Evolutionary conservation across 179 eudicot genomes (phyloP), one percentile per base, ranked within the genome.

Genomic region (Heliamphora pulchella): DNA sequence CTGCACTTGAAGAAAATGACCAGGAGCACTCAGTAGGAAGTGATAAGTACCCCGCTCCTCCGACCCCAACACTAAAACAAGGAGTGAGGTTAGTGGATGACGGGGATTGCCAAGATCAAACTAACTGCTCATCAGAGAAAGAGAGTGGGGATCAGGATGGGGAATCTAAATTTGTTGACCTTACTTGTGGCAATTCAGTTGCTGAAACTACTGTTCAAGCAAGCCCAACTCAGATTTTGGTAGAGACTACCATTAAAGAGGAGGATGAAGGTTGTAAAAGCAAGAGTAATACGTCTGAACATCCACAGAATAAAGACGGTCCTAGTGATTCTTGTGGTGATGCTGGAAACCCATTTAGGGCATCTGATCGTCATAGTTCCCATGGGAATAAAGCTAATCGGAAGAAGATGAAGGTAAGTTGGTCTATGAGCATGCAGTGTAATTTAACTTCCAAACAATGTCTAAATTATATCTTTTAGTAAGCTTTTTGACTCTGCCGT

Each of bases 21-120:
- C 70, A 76, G 5, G 91, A 82, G 14, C 87, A 72, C 48, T 83
- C 89, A 68, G 79, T 77, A 41, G 70, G 82, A 75, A 80, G 81
- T 68, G 97, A 90, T 39, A 91, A 91, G 84, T 93, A 85, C 68
- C 96, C 92, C 44, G 92, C 97, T 85, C 94, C 97, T 39, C 88
- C 91, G 43, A 93, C 97, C 73, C 97, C 97, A 57, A 96, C 90
- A 77, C 54, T 89, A 79, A 86, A 93, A 81, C 94, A 91, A 80
- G 89, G 89, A 9, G 87, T 71, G 78, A 86, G 97, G 74, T 86
- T 85, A 74, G 57, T 88, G 79, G 94, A 90, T 76, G 87, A 91
- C 51, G 86, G 84, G 41, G 92, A 92, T 80, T 86, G 80, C 78
- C 94, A 84, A 15, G 94, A 91, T 79, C 96, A 89, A 71, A 80